Evolutionary conservation across 2,329 filamentous ascomycete genomes (phyloP).

Genomic region (Elsinoe necatrix): DNA sequence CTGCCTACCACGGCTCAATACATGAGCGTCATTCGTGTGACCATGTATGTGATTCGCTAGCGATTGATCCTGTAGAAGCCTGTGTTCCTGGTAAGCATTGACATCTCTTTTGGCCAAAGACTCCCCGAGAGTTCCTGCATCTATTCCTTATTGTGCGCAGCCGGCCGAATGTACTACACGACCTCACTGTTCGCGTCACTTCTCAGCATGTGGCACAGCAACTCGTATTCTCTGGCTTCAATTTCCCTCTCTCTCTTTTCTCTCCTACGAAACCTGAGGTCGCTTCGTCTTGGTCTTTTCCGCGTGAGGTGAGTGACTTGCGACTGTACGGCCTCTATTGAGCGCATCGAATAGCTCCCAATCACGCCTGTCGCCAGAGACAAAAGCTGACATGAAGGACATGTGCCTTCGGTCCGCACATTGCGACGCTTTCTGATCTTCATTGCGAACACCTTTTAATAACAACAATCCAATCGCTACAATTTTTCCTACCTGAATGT

Average conservation of each 20-base stretch:
- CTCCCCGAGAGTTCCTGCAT: neutral
- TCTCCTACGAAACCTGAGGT: too few species aligned
- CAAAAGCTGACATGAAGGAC: slow-evolving; percentile 6
- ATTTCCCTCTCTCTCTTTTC: neutral
- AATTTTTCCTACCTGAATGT: neutral
- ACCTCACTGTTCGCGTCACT: neutral
- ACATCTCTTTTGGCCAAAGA: neutral
- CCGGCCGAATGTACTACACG: slow-evolving; percentile 1
- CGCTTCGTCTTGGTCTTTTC: neutral
- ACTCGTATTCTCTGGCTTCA: neutral
- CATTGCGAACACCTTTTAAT: neutral
- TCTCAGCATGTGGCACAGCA: neutral
- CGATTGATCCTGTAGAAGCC: neutral
- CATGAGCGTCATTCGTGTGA: neutral
- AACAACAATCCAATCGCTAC: neutral
- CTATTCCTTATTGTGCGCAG: neutral
- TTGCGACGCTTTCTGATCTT: neutral
- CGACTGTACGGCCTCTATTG: neutral
- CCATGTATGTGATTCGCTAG: slow-evolving; percentile 2
- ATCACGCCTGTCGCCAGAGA: neutral
- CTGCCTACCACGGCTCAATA: neutral
- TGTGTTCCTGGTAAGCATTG: neutral
- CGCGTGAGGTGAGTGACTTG: neutral
- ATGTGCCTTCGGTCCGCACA: slow-evolving; percentile 1
- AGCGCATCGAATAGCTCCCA: neutral